phyloP scores from a whole-genome alignment of 78 protist genomes.

The Speleostelium caveatum region DNA sequence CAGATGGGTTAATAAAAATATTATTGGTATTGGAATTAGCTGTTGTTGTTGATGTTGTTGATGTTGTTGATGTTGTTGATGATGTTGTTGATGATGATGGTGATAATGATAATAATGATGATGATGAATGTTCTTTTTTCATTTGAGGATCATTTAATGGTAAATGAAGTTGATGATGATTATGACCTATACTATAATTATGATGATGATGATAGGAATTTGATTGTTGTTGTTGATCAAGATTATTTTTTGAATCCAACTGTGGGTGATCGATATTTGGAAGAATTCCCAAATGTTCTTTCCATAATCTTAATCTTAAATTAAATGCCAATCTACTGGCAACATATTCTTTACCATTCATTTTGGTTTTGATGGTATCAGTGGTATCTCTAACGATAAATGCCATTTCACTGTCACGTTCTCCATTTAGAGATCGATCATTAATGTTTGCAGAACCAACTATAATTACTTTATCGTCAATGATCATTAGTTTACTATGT shows the following conservation, averaged over 20 bases:
- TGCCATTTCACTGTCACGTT: conserved; percentile 78
- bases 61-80: background rate
- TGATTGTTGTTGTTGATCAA: background rate
- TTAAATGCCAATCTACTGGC: conserved; percentile 57
- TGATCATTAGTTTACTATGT: conserved; percentile 92
- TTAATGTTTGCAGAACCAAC: conserved; percentile 95
- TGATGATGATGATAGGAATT: background rate
- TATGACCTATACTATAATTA: background rate
- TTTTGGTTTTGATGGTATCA: conserved; percentile 51
- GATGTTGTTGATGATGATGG: background rate
- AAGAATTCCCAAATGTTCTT: conserved; percentile 76
- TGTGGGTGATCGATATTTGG: conserved; percentile 66
- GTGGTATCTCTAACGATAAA: conserved; percentile 57
- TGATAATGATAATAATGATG: background rate
- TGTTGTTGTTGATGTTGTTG: background rate
- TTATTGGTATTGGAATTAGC: background rate
- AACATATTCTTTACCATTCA: conserved; percentile 71
- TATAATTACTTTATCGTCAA: conserved; percentile 88
- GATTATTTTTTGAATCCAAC: background rate
- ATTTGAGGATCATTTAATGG: background rate
- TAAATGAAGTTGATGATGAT: background rate
- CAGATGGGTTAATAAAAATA: too few species aligned
- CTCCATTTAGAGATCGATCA: conserved; percentile 80
- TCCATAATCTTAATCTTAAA: conserved; percentile 63
- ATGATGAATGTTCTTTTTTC: background rate